phyloP scores from a whole-genome alignment of 805 yeast genomes.

The Kuraishia floccosa region DNA sequence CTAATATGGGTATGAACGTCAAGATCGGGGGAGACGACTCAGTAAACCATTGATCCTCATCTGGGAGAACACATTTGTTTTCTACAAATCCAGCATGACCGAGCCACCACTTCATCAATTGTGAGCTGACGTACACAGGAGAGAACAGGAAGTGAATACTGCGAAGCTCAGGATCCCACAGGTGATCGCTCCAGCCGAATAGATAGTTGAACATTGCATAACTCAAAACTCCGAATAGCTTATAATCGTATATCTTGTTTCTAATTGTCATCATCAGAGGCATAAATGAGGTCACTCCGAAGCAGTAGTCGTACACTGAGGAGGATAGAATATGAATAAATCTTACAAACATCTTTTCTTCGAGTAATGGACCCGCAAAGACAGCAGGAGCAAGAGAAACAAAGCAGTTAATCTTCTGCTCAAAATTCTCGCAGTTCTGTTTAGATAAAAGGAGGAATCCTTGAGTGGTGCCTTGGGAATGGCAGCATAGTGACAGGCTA shows the following conservation, averaged over 20 bases:
- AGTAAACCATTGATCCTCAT: conserved; percentile 42
- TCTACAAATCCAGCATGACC: conserved; percentile 38
- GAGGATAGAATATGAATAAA: conserved; percentile 46
- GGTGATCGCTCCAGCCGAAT: conserved; percentile 75
- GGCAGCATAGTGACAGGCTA: conserved; percentile 60
- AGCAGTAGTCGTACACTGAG: conserved; percentile 33
- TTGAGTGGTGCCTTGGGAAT: conserved; percentile 92
- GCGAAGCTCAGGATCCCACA: conserved; percentile 63
- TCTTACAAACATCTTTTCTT: conserved; percentile 47
- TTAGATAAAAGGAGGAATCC: conserved; percentile 56
- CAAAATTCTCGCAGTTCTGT: conserved; percentile 28
- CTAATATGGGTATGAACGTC: conserved; percentile 62
- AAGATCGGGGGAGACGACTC: conserved; percentile 44
- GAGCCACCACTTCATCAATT: conserved; percentile 91
- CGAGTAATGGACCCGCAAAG: conserved; percentile 70
- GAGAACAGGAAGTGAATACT: conserved; percentile 75
- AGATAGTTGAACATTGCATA: conserved; percentile 79
- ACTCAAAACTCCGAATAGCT: conserved; percentile 52
- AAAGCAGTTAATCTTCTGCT: conserved; percentile 51
- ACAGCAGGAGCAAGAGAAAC: conserved; percentile 86
- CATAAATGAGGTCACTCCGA: conserved; percentile 73
- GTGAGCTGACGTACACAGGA: conserved; percentile 72
- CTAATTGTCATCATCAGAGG: conserved; percentile 63
- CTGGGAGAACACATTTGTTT: conserved; percentile 40
- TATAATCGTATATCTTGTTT: conserved; percentile 29